phyloP scores from a whole-genome alignment of 2,329 filamentous ascomycete genomes.

The Colletotrichum lupini region DNA sequence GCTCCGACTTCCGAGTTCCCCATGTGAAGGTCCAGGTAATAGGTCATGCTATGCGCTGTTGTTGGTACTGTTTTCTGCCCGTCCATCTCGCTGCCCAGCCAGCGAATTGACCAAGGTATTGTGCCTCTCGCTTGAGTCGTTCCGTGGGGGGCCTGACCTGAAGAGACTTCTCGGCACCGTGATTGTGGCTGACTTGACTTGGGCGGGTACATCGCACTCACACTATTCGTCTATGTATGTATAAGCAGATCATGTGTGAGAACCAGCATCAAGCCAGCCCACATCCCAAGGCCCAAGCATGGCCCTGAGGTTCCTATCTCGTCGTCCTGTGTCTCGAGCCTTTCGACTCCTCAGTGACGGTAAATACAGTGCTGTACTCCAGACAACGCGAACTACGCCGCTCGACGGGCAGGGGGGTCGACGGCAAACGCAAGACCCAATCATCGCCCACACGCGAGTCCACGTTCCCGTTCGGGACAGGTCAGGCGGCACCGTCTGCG shows the following conservation, averaged over 20 bases:
- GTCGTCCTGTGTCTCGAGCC: neutral
- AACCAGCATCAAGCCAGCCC: neutral
- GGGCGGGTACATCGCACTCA: conserved; percentile 3
- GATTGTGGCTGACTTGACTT: neutral
- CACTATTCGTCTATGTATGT: too few relatives aligned
- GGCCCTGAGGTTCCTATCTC: neutral
- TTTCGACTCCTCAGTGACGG: neutral
- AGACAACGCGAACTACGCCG: too few relatives aligned
- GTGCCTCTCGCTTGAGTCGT: neutral
- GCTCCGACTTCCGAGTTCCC: neutral
- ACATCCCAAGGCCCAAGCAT: conserved; percentile 18
- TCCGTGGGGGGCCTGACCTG: neutral
- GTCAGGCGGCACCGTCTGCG: conserved; percentile 27
- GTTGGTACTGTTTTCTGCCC: conserved; percentile 5
- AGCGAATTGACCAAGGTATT: neutral
- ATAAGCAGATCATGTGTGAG: neutral
- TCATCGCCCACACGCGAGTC: neutral
- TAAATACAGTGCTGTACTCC: neutral
- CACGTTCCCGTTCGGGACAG: conserved; percentile 28
- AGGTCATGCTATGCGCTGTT: neutral
- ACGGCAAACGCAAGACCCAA: conserved; percentile 2
- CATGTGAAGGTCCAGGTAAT: neutral
- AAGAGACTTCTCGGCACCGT: neutral
- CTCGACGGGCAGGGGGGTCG: neutral
- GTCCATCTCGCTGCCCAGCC: conserved; percentile 18